These are phyloP conservation scores for Oryza rufipogon DNA, from an alignment of 176 grass and related monocot genomes.

Conservation along the genomic window DNA sequence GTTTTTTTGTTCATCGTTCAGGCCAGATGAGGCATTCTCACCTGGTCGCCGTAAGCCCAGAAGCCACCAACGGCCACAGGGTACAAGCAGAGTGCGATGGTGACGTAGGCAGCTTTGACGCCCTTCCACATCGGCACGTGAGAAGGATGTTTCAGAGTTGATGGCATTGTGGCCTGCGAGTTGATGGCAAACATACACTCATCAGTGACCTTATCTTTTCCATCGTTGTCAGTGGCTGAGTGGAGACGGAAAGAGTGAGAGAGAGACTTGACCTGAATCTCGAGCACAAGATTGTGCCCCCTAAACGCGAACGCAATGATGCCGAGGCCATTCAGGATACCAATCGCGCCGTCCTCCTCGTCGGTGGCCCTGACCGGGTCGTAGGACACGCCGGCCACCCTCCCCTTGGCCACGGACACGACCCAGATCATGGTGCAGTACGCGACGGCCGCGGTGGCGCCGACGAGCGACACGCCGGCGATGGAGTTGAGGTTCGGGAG, in stretches of 20 bases:
- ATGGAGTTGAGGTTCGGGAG: slow-evolving; percentile 99
- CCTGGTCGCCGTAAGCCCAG: slow-evolving; percentile 92
- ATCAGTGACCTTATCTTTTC: neutral
- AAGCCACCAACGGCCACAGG: slow-evolving; percentile 85
- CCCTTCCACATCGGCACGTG: slow-evolving; percentile 97
- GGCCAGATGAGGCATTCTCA: neutral
- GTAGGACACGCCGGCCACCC: slow-evolving; percentile 59
- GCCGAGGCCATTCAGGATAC: slow-evolving; percentile 73
- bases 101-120: slow-evolving; percentile 72
- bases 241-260: neutral
- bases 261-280: slow-evolving; percentile 71
- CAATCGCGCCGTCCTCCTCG: slow-evolving; percentile 49
- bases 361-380: slow-evolving; percentile 46
- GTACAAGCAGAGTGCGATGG: slow-evolving; percentile 74
- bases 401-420: slow-evolving; percentile 79
- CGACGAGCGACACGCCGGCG: slow-evolving; percentile 77
- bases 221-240: neutral
- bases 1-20: neutral
- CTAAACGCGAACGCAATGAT: slow-evolving; percentile 96
- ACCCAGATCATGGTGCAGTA: slow-evolving; percentile 96
- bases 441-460: slow-evolving; percentile 59
- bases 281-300: slow-evolving; percentile 91
- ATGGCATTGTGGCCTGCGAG: slow-evolving; percentile 90
- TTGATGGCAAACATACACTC: slow-evolving; percentile 1
- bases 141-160: slow-evolving; percentile 85